Evolutionary conservation across 2,329 filamentous ascomycete genomes (phyloP), one percentile per base, ranked within the genome.

Genomic region (Thyridium curvatum): DNA sequence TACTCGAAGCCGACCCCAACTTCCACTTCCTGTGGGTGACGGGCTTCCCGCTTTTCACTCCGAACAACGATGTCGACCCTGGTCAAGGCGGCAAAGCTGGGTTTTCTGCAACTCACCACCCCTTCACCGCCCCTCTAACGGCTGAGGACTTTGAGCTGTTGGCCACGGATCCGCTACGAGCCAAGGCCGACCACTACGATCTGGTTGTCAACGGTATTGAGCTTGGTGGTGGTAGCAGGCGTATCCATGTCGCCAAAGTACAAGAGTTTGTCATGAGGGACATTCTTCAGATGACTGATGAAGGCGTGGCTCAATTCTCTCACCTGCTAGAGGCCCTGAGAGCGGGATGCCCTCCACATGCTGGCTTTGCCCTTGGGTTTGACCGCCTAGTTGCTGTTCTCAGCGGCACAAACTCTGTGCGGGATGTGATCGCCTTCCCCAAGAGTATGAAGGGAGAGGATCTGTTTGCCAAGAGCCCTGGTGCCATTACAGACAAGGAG

Each of bases 401-500:
- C 70, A 76, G 84, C 16, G 84, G 82, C 2, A 82, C 76, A 26
- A 72, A 84, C 10, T 89, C 84, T 2, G 84, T 98, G 3, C 72
- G 86, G 43, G 91, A 98, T 64, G 91, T 98, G 2, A 96, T 98
- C 60, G 90, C 90, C 0, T 98, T 98, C 55, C 94, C 93, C 0
- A 98, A 98, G 69, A 90, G 79, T 45, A 89, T 88, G 44, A 89
- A 82, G 57, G 90, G 93, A 1, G 86, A 94, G 55, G 93, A 98
- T 63, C 62, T 79, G 41, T 76, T 94, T 60, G 87, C 94, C 3
- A 80, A 78, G 50, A 86, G 86, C 45, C 93, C 93, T 0, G 81
- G 81, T 37, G 60, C 59, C 46, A 69, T 94, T 46, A 85, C 74
- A 0, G 64, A 77, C 41, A 74, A 76, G 36, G 65, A 74, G 47